Evolutionary conservation across 75 land plant genomes (phyloP), one percentile per base, ranked within the genome.

Genomic region (Sequoia sempervirens): DNA sequence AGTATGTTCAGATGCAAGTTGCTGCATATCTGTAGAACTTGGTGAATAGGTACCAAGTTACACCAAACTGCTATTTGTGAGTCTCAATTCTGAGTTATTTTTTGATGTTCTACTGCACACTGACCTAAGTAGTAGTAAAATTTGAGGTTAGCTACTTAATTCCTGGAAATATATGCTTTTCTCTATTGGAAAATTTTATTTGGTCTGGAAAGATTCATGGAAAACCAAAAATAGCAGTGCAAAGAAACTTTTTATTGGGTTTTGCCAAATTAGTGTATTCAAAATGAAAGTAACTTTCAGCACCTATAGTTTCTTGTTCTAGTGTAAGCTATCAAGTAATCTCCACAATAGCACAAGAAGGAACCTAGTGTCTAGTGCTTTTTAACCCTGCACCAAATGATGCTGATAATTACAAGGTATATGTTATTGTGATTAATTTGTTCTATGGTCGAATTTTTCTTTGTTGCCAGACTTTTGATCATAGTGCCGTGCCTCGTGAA

Each of bases 391-490:
- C 30, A 78, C 47, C 78, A 45, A 43, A 43, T 43, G 80, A 78
- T 43, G 80, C 80, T 7, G 28, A 23, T n/a, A 45, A 78, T 12
- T 78, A 43, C 17, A 78, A 78, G 47, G 0, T 45, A 78, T n/a
- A 78, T 78, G 40, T 78, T 43, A 78, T 45, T 78, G 52, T 78
- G 52, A 43, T 78, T 23, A 37, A 75, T 75, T 78, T 13, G 12
- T 43, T 78, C n/a, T 32, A 43, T 78, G 32, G 23, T n/a, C 15
- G n/a, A 13, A 4, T 78, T 78, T 78, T 78, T 30, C 3, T 45
- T 8, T 76, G 45, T 47, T 78, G 28, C 50, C 90, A 89, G 91
- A 89, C 91, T 66, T 88, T 85, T 80, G 91, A 89, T 69, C 83
- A 89, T 79, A 85, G 87, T 76, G 86, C 91, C 12, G 86, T 88